Base-by-base conservation (phyloP, 805 yeast genomes). In the Zygosaccharomyces rouxii region DNA sequence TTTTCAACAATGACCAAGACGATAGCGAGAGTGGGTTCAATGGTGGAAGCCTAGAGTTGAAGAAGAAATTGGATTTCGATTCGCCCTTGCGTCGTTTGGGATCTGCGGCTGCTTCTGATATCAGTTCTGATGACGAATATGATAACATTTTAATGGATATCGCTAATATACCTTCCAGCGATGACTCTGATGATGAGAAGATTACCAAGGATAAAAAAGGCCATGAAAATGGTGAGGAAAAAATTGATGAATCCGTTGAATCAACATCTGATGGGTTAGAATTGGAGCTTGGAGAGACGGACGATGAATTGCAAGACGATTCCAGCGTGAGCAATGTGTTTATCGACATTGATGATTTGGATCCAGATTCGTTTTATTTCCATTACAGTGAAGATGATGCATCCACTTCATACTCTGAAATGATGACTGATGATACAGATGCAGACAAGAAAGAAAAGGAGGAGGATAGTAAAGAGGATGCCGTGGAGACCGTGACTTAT, bases 381-480 rank as follows among this genome's bases (percentile, higher is more conserved):
- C 70, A 66, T 38, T 61, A 62, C 41, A 63, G 58, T 41, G 60
- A 60, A 28, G 62, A 58, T 28, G 52, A 49, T 21, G 56, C 59
- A 13, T 47, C 55, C 7, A 54, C 59, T 11, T 58, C 49, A 13
- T 49, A 55, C 35, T 56, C 60, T 40, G 69, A 48, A 26, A 67
- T 18, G 89, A 83, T 61, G 90, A 85, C 50, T 7, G 54, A 52
- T 13, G 48, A 47, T 22, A 46, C 42, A n/a, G 49, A 43, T 35
- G 35, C 30, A 35, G 37, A 47, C 7, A 37, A 44, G 16, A 16
- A 41, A 6, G 44, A 45, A 22, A 35, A 44, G 16, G 47, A 42
- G 7, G 46, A 49, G 29, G 55, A 46, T 19, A 46, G 40, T 11
- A 49, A 54, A 44, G 53, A 54, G 22, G 75, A 71, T 26, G 66